phyloP scores from a whole-genome alignment of 73 alveolate species.

The Symbiodinium pilosum region DNA sequence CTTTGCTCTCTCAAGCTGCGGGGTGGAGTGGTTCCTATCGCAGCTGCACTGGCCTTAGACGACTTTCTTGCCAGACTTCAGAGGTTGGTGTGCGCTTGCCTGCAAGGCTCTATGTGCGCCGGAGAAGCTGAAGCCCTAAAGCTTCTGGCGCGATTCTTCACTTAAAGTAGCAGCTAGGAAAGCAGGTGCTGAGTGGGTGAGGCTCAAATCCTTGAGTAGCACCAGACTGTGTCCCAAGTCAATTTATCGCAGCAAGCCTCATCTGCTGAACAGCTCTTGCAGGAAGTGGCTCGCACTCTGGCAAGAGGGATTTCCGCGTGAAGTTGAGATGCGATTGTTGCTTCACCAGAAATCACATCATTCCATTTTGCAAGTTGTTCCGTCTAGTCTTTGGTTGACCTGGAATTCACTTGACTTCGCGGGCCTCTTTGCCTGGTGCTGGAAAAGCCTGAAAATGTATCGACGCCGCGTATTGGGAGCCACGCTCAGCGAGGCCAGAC shows the following conservation, averaged over 20 bases:
- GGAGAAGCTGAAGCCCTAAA: background rate
- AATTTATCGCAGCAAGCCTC: background rate
- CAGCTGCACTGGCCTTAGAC: background rate
- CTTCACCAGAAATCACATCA: no score
- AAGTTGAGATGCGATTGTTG: no score
- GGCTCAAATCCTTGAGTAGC: background rate
- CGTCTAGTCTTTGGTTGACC: background rate
- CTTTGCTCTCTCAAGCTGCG: constrained; percentile 17
- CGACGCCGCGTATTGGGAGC: constrained; percentile 91
- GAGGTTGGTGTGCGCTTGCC: background rate
- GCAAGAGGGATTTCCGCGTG: background rate
- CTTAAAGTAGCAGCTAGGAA: constrained; percentile 22
- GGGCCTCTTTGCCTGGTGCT: background rate
- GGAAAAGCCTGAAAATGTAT: background rate
- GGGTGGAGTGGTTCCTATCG: constrained; percentile 13
- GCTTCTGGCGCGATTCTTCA: constrained; percentile 2
- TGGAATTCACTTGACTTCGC: background rate
- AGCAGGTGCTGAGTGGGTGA: background rate
- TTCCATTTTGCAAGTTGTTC: no score
- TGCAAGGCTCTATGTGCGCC: constrained; percentile 7
- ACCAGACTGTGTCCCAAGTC: background rate
- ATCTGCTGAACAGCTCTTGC: background rate
- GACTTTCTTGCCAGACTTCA: no score
- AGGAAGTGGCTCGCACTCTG: background rate
- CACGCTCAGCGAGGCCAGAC: constrained; percentile 32